Base-by-base conservation (phyloP, 495 filamentous ascomycete species). In the Bryoglossum gracile region DNA sequence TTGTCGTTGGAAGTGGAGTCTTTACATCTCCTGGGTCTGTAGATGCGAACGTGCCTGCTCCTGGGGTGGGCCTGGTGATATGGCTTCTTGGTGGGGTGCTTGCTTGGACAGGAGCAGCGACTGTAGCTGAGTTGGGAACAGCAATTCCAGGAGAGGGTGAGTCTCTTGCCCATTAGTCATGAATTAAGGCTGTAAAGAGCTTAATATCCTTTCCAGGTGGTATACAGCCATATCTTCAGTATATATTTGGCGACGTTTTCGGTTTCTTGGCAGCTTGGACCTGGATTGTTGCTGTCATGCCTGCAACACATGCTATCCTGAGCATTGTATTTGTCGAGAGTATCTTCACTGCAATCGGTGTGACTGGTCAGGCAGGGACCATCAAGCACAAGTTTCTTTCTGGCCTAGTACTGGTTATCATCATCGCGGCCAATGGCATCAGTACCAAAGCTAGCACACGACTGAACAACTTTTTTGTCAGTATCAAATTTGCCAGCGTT, bases 281-380 rank as follows among this genome's bases (percentile, higher is more conserved):
- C 0, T 80, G 75, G 76, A 69, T 80, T 37, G 70, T 75, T 1
- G 73, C 71, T 11, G 69, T 76, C 10, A 80, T 75, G 71, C 77
- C 77, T 2, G 70, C 74, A 0, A 73, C 76, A 0, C 61, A 78
- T 25, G 77, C 76, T 4, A 79, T 78, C 18, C 62, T 80, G 8
- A 70, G 69, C 59, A 75, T 81, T 44, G 70, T 79, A n/a, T 79
- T 81, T 42, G 62, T 76, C 3, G 77, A 81, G 63, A 71, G 61
- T 54, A 70, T 77, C 18, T 74, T 68, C 62, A 72, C 73, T 14
- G 67, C 70, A 3, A 54, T 59, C 0, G 71, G 71, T 6, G 59
- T 71, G 8, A 72, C 69, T 10, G 68, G 67, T 18, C 53, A 67
- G 26, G 69, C 70, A 0, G 65, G 43, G 26, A 48, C 45, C 8